Evolutionary conservation across 352 stramenopile species (phyloP), one percentile per base, ranked within the genome.

Genomic region (Globisporangium apiculatum): DNA sequence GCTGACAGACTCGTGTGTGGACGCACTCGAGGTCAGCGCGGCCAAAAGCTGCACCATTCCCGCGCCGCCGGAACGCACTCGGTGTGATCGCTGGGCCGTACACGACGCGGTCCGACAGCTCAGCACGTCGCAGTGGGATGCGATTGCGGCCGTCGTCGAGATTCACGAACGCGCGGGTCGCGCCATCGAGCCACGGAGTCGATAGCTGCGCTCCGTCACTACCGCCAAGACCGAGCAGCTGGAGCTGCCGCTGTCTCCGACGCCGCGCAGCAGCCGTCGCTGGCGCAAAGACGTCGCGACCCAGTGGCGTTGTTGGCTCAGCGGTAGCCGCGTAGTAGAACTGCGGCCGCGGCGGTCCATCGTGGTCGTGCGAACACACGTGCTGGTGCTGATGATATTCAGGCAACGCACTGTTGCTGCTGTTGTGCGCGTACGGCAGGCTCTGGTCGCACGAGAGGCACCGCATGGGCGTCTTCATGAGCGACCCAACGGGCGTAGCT

Each of bases 41-140:
- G 7, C 35, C 35, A 37, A 52, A 43, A 9, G 15, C 48, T 6
- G 57, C 18, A 36, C 7, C 50, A 9, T 48, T 46, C 46, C 1
- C 18, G 9, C 51, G 45, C n/a, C 52, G 48, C 31, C 62, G 69
- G 17, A 71, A 72, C 12, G 73, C 62, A 38, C 73, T 67, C 5
- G 72, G 75, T 48, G 78, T 85, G 66, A 89, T 84, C 35, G 72
- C 71, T 3, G 79, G 79, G 0, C 76, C 79, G 57, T 89, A 89
- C 5, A 89, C 69, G 18, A 89, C 72, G 31, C 83, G 74, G 46
- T 89, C 74, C 0, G 76, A 86, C 4, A 87, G 64, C 31, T 68
- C 62, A 0, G 68, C 58, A 17, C 76, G 66, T 18, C 79, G 70
- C 40, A 89, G 67, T 10, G 76, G 79, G 50, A 89, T 85, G 31